Percentiles rank a stretch among this genome's conserved stretches.
phyloP scores from a whole-genome alignment of 1,139 yeast species.

The Pneumocystis sp. region DNA sequence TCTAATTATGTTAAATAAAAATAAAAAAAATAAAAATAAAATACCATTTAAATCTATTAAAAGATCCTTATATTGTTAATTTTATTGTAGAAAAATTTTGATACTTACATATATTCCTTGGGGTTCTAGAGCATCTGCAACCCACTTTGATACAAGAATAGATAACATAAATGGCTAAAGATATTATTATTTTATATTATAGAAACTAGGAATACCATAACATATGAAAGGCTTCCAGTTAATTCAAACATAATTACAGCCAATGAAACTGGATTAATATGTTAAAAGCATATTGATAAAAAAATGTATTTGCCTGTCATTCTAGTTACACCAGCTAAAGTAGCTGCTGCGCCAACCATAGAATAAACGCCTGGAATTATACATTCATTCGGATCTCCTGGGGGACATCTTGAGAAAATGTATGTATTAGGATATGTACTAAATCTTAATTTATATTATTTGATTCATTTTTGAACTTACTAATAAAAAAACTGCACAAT shows the following conservation, averaged over 20 bases:
- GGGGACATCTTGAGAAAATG: slow-evolving; percentile 16
- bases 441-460: slow-evolving; percentile 17
- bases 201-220: slow-evolving; percentile 16
- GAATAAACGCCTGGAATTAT: slow-evolving; percentile 50
- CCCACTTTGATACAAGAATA: slow-evolving; percentile 12
- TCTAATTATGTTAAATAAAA: background rate
- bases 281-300: slow-evolving; percentile 5
- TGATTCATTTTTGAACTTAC: background rate
- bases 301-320: slow-evolving; percentile 33
- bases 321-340: slow-evolving; percentile 54
- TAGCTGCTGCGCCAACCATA: slow-evolving; percentile 53
- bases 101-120: slow-evolving; percentile 8
- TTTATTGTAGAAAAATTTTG: background rate
- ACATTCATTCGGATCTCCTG: slow-evolving; percentile 20
- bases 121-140: slow-evolving; percentile 9
- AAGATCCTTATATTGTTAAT: background rate
- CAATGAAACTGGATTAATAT: slow-evolving; percentile 25
- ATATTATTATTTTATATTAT: background rate
- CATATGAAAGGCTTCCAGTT: slow-evolving; percentile 47
- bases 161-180: slow-evolving; percentile 10
- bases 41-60: background rate
- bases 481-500: slow-evolving; percentile 25
- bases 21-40: background rate
- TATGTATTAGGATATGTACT: slow-evolving; percentile 20
- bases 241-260: slow-evolving; percentile 47